Base-by-base conservation (phyloP, 257 asterid genomes). In the Ilex asprella region DNA sequence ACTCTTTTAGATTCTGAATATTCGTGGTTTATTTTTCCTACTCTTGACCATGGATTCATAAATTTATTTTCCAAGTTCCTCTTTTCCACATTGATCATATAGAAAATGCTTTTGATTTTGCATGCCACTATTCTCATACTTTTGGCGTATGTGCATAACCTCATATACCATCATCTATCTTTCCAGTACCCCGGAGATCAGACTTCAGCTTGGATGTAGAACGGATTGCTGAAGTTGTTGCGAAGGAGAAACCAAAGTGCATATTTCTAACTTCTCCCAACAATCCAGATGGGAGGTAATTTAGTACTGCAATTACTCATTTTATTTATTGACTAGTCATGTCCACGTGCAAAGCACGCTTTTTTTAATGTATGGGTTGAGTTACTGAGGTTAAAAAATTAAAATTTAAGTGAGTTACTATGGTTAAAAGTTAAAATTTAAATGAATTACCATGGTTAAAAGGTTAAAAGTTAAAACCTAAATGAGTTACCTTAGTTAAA, bases 281-380 rank as follows among this genome's bases (percentile, higher is more conserved):
- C 78, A 93, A 93, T 75, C 99, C 99, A 58, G 99, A 93, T 84
- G 97, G 99, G 75, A 93, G 99, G 99, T 89, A 70, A 52, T 56
- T 63, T 52, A 71, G 27, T 35, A 39, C 61, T 67, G 58, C 52
- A 47, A 66, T 32, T 30, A 58, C 53, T 59, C 63, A 27, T 63
- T 58, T 10, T 30, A 12, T 16, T 32, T 8, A 12, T 35, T 35
- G 8, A 21, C 27, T 21, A 21, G 27, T 21, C 27, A 1, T 21
- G 27, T 1, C 27, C 27, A 0, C 27, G 27, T 21, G 27, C 0
- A 21, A 21, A 21, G 27, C 27, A 21, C 27, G 27, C 1, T 21
- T 21, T 21, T 21, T 21, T 21, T 21, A 21, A 21, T 21, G 27
- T 21, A 21, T 21, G 27, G 27, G 27, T 21, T 21, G 27, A 21